Conservation (phyloP, 176 grass and related monocot species). For the Phoenix roebelenii region DNA sequence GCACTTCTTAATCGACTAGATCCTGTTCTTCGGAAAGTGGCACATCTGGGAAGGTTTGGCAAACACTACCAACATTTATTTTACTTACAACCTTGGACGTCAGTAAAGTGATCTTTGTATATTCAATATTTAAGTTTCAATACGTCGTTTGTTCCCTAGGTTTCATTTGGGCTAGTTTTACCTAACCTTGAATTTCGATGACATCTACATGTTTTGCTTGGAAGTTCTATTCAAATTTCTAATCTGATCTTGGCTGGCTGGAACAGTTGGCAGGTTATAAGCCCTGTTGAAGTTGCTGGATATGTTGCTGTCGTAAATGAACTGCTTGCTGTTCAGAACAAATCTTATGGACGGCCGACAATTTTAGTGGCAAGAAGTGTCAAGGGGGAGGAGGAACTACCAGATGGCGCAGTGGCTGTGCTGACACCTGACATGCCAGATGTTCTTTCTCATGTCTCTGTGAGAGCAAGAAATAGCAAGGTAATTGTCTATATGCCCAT, state of each 20-base stretch:
- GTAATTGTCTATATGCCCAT: slow-evolving; percentile 24
- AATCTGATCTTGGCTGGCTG: slow-evolving; percentile 19
- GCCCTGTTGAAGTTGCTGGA: slow-evolving; percentile 86
- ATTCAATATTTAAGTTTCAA: background rate
- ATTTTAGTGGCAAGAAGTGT: slow-evolving; percentile 88
- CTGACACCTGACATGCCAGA: slow-evolving; percentile 98
- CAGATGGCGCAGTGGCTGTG: slow-evolving; percentile 76
- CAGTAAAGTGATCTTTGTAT: background rate
- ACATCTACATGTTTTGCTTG: background rate
- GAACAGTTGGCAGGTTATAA: slow-evolving; percentile 97
- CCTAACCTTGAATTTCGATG: background rate
- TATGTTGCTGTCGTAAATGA: slow-evolving; percentile 71
- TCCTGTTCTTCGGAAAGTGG: slow-evolving; percentile 77
- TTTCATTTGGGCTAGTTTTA: background rate
- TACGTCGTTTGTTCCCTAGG: background rate
- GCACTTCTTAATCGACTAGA: slow-evolving; percentile 94
- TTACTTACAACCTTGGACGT: too few species aligned
- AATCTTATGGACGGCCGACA: slow-evolving; percentile 70
- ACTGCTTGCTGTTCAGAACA: slow-evolving; percentile 72
- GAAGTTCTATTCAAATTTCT: background rate
- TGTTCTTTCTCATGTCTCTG: slow-evolving; percentile 97
- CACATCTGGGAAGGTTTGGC: slow-evolving; percentile 72
- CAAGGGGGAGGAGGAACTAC: slow-evolving; percentile 98
- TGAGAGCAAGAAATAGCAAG: slow-evolving; percentile 98
- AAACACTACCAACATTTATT: background rate